Evolutionary conservation across 1,284 basidiomycete species (phyloP), one percentile per base, ranked within the genome.

Genomic region (Apiotrichum gamsii): DNA sequence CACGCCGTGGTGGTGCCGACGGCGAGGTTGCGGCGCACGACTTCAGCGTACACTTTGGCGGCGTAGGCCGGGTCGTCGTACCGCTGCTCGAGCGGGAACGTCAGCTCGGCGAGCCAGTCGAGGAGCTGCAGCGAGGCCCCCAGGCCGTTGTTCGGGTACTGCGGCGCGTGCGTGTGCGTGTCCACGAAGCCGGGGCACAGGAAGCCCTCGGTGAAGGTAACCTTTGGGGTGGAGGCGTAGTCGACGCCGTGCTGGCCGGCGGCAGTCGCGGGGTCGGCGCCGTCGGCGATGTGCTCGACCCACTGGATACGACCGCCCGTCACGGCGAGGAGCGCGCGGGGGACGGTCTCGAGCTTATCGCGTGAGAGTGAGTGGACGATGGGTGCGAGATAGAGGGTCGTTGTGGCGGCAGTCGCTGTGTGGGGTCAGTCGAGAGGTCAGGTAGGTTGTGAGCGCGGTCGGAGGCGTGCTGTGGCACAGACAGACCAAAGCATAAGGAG

Each of bases 1-100:
- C 89, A 94, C 57, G 85, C 88, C 0, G 90, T 95, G 0, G 91
- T 94, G 0, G 90, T 95, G 87, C 90, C 90, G 33, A 73, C 79
- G 55, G 85, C 78, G 35, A 97, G 79, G 19, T 83, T 78, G 15
- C 87, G 78, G 47, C 80, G 76, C 19, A 96, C 86, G 23, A 90
- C 86, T 13, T 78, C 76, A 18, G 76, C 69, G 65, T 96, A 97
- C 1, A 83, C 76, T 40, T 74, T 76, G 39, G 75, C 67, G 2
- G 93, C 91, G 68, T 90, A 90, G 1, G 75, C 67, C 2, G 77
- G 52, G 62, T 94, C 82, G n/a, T 73, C 59, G 65, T 90, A 96
- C 51, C 79, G 81, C n/a, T 79, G 74, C 70, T 97, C 94, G 63
- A 82, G 82, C 0, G 93, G 94, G 67, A 94, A 97, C 1, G 91